Percentiles rank a stretch among this genome's conserved stretches.
phyloP scores from a whole-genome alignment of 441 rosid species.

The California macrophylla region DNA sequence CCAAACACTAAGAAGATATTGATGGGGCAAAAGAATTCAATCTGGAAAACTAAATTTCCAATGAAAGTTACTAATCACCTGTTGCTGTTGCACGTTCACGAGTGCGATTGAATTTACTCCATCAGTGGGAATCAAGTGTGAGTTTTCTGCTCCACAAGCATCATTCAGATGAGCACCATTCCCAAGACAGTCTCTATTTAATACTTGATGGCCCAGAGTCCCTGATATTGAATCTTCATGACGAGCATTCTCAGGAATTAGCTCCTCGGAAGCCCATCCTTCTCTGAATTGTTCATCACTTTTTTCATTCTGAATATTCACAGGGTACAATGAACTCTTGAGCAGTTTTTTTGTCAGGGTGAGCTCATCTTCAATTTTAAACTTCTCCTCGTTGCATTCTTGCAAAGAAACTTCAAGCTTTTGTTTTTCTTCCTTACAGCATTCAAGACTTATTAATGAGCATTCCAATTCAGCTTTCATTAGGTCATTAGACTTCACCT shows the following conservation, averaged over 20 bases:
- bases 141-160: conserved; percentile 22
- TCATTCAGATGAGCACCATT: conserved; percentile 17
- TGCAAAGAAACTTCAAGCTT: conserved; percentile 60
- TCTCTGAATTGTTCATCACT: conserved; percentile 21
- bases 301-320: conserved; percentile 27
- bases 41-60: not conserved
- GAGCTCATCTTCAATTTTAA: conserved; percentile 47
- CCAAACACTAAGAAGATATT: not conserved
- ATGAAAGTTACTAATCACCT: conserved; percentile 29
- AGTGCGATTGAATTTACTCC: conserved; percentile 22
- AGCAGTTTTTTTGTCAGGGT: conserved; percentile 38
- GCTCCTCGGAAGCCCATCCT: conserved; percentile 22
- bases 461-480: conserved; percentile 96
- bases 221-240: conserved; percentile 20
- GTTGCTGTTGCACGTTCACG: conserved; percentile 23
- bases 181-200: conserved; percentile 10
- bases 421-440: conserved; percentile 93
- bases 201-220: conserved; percentile 13
- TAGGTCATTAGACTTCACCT: conserved; percentile 52
- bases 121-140: conserved; percentile 20
- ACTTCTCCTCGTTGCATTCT: conserved; percentile 54
- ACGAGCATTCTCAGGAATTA: conserved; percentile 11
- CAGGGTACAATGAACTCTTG: conserved; percentile 28
- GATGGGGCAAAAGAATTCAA: conserved; percentile 4
- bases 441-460: conserved; percentile 83